A percentile compares a stretch with the other conserved stretches of the same genome.
phyloP scores from a whole-genome alignment of 2,329 filamentous ascomycete genomes.

The Colletotrichum neosansevieriae region DNA sequence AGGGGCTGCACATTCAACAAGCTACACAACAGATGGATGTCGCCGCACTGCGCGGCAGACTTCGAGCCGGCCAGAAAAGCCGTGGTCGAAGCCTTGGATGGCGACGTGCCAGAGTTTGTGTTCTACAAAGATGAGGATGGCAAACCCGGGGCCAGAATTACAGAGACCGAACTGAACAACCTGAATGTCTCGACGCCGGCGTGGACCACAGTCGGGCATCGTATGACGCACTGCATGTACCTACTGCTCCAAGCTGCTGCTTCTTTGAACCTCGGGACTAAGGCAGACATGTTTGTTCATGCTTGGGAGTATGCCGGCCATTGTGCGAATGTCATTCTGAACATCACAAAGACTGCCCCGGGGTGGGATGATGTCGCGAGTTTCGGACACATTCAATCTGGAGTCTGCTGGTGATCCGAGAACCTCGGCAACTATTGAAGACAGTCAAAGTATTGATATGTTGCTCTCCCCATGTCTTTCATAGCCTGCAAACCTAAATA shows the following conservation, averaged over 20 bases:
- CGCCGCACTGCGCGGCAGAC: not conserved
- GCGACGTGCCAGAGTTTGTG: not conserved
- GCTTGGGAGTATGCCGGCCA: conserved; percentile 22
- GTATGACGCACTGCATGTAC: conserved; percentile 29
- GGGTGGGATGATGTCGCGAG: conserved; percentile 14
- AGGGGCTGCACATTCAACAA: conserved; percentile 26
- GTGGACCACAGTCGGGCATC: conserved; percentile 20
- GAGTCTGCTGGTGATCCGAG: conserved; percentile 3
- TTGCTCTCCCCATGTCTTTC: too few species aligned
- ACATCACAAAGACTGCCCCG: conserved; percentile 18
- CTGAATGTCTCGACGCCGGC: conserved; percentile 10
- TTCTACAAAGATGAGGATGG: conserved; percentile 18
- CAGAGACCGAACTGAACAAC: not conserved
- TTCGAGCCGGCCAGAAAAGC: conserved; percentile 2
- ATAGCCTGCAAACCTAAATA: not conserved
- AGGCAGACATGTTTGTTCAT: conserved; percentile 31
- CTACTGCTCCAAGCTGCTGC: conserved; percentile 21
- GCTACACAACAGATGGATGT: conserved; percentile 32
- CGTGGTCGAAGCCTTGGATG: not conserved
- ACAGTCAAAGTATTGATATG: too few species aligned
- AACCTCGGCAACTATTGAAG: too few species aligned
- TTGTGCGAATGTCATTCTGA: conserved; percentile 20
- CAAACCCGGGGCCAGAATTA: not conserved
- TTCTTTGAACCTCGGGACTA: conserved; percentile 5
- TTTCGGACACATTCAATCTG: conserved; percentile 23